Evolutionary conservation across 768 basidiomycete genomes (phyloP).

Genomic region (Termitomyces sp.): DNA sequence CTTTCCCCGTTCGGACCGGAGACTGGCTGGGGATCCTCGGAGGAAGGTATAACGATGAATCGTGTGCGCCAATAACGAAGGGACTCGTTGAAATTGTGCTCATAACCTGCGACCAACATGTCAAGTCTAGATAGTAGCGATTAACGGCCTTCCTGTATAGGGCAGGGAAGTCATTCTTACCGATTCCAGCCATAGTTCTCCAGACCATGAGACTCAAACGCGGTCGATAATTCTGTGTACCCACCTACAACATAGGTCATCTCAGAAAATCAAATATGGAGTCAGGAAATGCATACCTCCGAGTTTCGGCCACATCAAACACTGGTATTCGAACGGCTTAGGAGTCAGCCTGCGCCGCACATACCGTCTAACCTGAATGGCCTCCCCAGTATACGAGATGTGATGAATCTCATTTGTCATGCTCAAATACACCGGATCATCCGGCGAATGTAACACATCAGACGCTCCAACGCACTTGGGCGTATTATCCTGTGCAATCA

Average conservation of each 20-base stretch:
- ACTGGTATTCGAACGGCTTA: conserved; percentile 72
- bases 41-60: conserved; percentile 87
- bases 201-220: conserved; percentile 72
- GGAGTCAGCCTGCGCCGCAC: conserved; percentile 67
- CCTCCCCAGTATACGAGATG: conserved; percentile 87
- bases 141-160: not conserved
- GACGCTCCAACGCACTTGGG: conserved; percentile 61
- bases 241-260: conserved; percentile 37
- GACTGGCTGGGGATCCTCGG: conserved; percentile 54
- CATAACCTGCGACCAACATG: conserved; percentile 81
- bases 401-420: conserved; percentile 96
- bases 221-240: conserved; percentile 74
- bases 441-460: conserved; percentile 53
- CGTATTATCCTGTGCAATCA: conserved; percentile 49
- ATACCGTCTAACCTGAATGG: conserved; percentile 84
- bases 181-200: conserved; percentile 88
- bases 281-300: conserved; percentile 38
- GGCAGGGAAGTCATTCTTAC: conserved; percentile 29
- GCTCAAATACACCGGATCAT: conserved; percentile 81
- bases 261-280: not conserved
- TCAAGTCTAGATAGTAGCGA: conserved; percentile 51
- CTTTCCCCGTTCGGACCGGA: conserved; percentile 64
- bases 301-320: conserved; percentile 90
- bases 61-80: conserved; percentile 92
- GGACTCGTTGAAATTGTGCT: conserved; percentile 74